Evolutionary conservation across 768 basidiomycete species (phyloP).

Genomic region (Leucocoprinus birnbaumii): DNA sequence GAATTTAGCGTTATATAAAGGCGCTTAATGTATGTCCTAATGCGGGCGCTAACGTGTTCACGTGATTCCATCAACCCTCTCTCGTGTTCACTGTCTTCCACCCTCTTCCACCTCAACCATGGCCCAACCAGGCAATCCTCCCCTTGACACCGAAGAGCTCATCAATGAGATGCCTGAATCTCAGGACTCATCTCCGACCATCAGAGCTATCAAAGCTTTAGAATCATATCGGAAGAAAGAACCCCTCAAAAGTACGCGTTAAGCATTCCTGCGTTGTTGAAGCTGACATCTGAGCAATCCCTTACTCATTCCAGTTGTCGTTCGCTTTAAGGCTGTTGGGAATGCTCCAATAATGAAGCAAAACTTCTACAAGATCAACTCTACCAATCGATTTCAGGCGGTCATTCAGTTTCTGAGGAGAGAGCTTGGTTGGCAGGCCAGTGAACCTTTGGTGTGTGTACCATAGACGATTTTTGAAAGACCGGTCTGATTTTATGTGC

Average conservation of each 20-base stretch:
- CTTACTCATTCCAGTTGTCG: slow-evolving; percentile 62
- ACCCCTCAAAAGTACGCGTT: slow-evolving; percentile 62
- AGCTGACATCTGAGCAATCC: neutral
- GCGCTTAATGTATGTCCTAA: too few relatives aligned
- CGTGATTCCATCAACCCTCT: neutral
- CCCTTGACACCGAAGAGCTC: neutral
- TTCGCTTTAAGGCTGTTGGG: slow-evolving; percentile 96
- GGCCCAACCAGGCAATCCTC: slow-evolving; percentile 10
- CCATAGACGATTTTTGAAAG: neutral
- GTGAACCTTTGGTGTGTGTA: slow-evolving; percentile 75
- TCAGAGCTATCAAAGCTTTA: slow-evolving; percentile 62
- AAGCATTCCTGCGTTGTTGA: neutral
- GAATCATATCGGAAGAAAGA: slow-evolving; percentile 89
- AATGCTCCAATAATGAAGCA: slow-evolving; percentile 99
- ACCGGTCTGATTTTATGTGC: neutral
- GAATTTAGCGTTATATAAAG: too few relatives aligned
- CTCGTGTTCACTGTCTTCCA: too few relatives aligned
- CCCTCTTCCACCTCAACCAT: slow-evolving; percentile 1
- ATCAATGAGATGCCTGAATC: neutral
- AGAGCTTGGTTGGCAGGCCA: slow-evolving; percentile 83
- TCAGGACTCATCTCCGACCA: slow-evolving; percentile 2
- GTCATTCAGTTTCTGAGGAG: slow-evolving; percentile 91
- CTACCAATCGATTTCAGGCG: slow-evolving; percentile 90
- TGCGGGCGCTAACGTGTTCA: too few relatives aligned
- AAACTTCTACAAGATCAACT: slow-evolving; percentile 97